These are phyloP conservation scores for Anacardium occidentale DNA, from an alignment of 345 rosid species.

Conservation along the genomic window DNA sequence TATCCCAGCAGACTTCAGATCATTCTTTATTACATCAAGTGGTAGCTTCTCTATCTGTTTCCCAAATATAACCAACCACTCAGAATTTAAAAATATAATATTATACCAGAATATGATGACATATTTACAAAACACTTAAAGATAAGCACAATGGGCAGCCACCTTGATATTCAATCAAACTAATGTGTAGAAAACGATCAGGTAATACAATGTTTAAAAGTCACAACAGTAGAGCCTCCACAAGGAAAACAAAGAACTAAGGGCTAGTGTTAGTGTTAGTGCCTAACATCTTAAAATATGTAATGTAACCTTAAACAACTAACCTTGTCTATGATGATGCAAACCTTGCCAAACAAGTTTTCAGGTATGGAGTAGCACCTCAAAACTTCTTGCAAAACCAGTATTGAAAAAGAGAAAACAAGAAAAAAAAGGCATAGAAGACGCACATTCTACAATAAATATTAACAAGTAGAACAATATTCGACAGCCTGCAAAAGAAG, in stretches of 20 bases:
- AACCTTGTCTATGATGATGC: constrained; percentile 93
- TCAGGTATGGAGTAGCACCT: constrained; percentile 69
- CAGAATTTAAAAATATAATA: background rate
- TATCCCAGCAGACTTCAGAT: constrained; percentile 62
- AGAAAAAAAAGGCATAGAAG: background rate
- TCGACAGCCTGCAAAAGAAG: background rate
- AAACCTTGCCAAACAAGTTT: constrained; percentile 69
- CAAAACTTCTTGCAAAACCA: constrained; percentile 89
- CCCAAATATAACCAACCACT: constrained; percentile 14
- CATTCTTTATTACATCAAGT: constrained; percentile 66
- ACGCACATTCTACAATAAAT: background rate
- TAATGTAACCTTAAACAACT: constrained; percentile 22
- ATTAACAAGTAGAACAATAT: background rate
- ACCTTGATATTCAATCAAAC: constrained; percentile 7
- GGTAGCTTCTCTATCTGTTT: constrained; percentile 79
- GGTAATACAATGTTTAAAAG: background rate
- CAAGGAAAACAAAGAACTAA: constrained; percentile 5
- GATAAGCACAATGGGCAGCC: background rate
- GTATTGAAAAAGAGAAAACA: constrained; percentile 17
- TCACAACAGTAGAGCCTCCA: constrained; percentile 15
- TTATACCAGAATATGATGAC: background rate
- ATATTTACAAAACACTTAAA: background rate
- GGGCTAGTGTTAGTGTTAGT: background rate
- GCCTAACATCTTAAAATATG: constrained; percentile 4
- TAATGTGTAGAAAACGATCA: constrained; percentile 1